Base-by-base conservation (phyloP, 768 basidiomycete genomes). In the Phlegmacium glaucopus region DNA sequence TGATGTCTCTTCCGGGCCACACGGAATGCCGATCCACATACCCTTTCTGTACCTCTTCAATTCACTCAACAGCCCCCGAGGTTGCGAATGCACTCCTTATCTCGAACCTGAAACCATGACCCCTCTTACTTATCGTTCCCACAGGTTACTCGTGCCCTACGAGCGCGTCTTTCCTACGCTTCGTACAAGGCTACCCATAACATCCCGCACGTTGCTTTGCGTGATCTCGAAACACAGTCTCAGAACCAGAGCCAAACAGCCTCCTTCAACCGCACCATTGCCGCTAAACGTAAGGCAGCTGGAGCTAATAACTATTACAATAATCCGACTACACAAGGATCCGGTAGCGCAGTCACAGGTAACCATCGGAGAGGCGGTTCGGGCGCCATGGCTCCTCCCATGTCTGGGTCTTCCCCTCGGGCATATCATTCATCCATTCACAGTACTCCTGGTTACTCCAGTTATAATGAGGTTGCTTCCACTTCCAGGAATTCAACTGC, bases 161-260 rank as follows among this genome's bases (percentile, higher is more conserved):
- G 90, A 51, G 77, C 89, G 57, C 84, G 89, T 55, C 78, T 93
- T 43, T 79, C 87, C 0, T 89, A 90, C 66, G 90, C 90, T 17
- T 84, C 85, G 1, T 90, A 86, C 76, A 92, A 92, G 68, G 87
- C 90, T 4, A 75, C 76, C 11, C 79, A 89, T 64, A 86, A 89
- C 62, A 67, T 87, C 46, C 71, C 83, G 9, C 78, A 82, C 46
- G 70, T 82, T 42, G 73, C 83, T 38, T 68, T 90, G 41, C 76
- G 77, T 58, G 87, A 90, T 52, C 77, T 90, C 39, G 90, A 92
- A 63, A 76, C 78, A 12, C 82, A 82, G 58, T 67, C 70, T 34
- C 68, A 66, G 45, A 59, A 54, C 49, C 75, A 78, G 58, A 65
- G 68, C 46, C 70, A 71, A 50, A 63, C 71, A 4, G 57, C 66